phyloP scores from a whole-genome alignment of 2,329 filamentous ascomycete species.

The Beauveria sp. region DNA sequence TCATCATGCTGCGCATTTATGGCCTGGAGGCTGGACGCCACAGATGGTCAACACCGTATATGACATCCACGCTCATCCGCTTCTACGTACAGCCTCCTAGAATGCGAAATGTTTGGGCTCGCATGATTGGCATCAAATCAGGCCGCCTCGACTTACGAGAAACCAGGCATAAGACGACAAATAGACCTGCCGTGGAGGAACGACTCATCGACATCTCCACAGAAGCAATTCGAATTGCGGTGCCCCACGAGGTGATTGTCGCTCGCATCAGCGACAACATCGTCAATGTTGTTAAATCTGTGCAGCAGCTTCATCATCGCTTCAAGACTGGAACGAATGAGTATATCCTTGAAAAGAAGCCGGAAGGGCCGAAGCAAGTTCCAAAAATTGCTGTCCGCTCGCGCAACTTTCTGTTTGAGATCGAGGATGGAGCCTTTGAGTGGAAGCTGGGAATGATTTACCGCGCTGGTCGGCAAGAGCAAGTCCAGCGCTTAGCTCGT shows the following conservation, averaged over 20 bases:
- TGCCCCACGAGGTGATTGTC: slow-evolving; percentile 86
- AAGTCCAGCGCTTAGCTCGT: slow-evolving; percentile 79
- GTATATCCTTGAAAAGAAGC: slow-evolving; percentile 77
- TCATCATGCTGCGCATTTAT: slow-evolving; percentile 83
- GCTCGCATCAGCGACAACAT: slow-evolving; percentile 91
- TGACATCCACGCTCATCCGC: slow-evolving; percentile 69
- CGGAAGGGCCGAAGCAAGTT: slow-evolving; percentile 77
- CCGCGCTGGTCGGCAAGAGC: slow-evolving; percentile 77
- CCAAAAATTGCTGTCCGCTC: slow-evolving; percentile 79
- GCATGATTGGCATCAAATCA: slow-evolving; percentile 75
- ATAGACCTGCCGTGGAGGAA: slow-evolving; percentile 56
- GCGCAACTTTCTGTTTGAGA: slow-evolving; percentile 77
- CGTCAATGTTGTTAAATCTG: slow-evolving; percentile 78
- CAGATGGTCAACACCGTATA: slow-evolving; percentile 77
- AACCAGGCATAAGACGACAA: slow-evolving; percentile 58
- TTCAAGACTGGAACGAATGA: slow-evolving; percentile 84
- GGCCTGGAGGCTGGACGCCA: slow-evolving; percentile 75
- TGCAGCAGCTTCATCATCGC: slow-evolving; percentile 84
- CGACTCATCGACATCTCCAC: slow-evolving; percentile 76
- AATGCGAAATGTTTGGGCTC: slow-evolving; percentile 76
- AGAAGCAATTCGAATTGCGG: slow-evolving; percentile 78
- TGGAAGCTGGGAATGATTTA: slow-evolving; percentile 97
- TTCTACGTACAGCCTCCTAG: slow-evolving; percentile 82
- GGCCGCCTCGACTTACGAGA: slow-evolving; percentile 75
- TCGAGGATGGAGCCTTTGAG: slow-evolving; percentile 94